Percentiles rank a stretch among this genome's conserved stretches.
phyloP scores from a whole-genome alignment of 176 grass and related monocot genomes.

The Eleusine indica region DNA sequence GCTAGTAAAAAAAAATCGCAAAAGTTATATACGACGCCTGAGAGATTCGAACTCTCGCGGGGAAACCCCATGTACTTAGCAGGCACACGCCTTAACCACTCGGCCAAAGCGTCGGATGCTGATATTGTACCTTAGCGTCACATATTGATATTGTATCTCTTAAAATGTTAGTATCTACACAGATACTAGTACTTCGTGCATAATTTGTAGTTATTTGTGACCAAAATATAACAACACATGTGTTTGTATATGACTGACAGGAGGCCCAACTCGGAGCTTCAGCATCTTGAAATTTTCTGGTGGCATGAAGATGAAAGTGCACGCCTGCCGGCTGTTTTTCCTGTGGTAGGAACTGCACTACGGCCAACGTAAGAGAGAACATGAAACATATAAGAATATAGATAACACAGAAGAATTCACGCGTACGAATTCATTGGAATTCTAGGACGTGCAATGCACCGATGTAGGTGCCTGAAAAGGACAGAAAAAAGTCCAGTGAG shows the following conservation, averaged over 20 bases:
- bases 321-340: too few relatives aligned
- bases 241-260: too few relatives aligned
- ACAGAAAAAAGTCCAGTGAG: not conserved
- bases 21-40: not conserved
- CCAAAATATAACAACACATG: too few relatives aligned
- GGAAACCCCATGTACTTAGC: constrained; percentile 99
- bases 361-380: not conserved
- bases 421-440: not conserved
- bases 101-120: constrained; percentile 73
- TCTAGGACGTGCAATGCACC: not conserved
- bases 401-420: not conserved
- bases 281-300: too few relatives aligned
- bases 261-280: too few relatives aligned
- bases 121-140: too few relatives aligned
- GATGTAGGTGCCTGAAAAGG: not conserved
- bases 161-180: too few relatives aligned
- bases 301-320: too few relatives aligned
- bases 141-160: too few relatives aligned
- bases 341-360: too few relatives aligned
- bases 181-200: too few relatives aligned
- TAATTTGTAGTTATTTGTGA: too few relatives aligned
- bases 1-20: not conserved
- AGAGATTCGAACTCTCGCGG: constrained; percentile 76
- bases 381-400: not conserved
- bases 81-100: constrained; percentile 99